phyloP scores from a whole-genome alignment of 345 rosid genomes.

The Sisymbrium irio region DNA sequence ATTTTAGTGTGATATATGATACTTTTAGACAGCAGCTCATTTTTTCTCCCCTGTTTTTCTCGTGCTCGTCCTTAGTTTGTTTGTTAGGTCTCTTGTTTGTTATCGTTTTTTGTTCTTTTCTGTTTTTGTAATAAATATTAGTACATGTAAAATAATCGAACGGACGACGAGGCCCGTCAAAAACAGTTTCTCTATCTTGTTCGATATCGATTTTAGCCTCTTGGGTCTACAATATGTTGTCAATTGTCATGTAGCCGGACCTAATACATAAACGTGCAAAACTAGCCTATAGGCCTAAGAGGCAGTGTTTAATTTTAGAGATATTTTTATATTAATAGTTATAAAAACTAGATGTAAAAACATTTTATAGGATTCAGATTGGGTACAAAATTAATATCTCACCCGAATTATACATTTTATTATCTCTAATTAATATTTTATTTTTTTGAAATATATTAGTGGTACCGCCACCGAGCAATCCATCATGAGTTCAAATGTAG shows the following conservation, averaged over 20 bases:
- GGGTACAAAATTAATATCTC: no score
- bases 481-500: no score
- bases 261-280: neutral
- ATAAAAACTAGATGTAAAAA: no score
- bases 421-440: no score
- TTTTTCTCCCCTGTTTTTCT: neutral
- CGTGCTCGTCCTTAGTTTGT: neutral
- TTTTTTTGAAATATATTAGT: no score
- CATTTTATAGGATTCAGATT: no score
- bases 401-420: no score
- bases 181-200: neutral
- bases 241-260: neutral
- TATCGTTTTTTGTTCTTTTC: constrained; percentile 3
- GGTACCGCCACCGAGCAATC: no score
- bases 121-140: neutral
- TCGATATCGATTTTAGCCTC: neutral
- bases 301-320: no score
- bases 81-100: neutral
- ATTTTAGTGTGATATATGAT: neutral
- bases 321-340: no score
- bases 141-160: neutral
- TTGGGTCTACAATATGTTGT: neutral
- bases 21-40: neutral
- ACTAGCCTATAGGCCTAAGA: neutral
- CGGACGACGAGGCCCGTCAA: neutral